These are phyloP conservation scores for Eudorina sp. DNA, from an alignment of 139 green algal genomes.

Conservation along the genomic window DNA sequence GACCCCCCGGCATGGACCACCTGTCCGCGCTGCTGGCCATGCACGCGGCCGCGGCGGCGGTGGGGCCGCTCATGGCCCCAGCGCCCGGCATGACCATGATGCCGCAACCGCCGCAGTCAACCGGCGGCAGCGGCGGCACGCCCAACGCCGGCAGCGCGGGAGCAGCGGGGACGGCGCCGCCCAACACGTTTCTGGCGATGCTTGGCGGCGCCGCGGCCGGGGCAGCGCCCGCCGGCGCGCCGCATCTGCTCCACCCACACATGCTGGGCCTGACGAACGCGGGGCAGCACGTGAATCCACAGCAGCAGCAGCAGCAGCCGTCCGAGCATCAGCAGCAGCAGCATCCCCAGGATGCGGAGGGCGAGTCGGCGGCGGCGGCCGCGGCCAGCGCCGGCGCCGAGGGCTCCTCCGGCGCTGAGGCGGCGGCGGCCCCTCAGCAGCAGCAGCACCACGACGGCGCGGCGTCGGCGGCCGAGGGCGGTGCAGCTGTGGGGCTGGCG, in stretches of 20 bases:
- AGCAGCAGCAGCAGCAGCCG: background rate
- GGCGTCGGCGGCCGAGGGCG: too few species aligned
- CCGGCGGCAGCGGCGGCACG: too few species aligned
- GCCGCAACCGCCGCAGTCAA: too few species aligned
- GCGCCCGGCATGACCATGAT: too few species aligned
- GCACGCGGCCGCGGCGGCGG: slow-evolving; percentile 1
- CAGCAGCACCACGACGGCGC: background rate
- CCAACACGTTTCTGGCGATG: slow-evolving; percentile 29
- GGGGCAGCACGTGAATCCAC: background rate
- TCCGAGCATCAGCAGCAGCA: background rate
- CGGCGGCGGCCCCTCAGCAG: background rate
- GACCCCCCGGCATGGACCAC: background rate
- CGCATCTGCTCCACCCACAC: background rate
- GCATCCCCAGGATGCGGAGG: background rate
- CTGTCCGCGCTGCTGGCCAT: slow-evolving; percentile 14
- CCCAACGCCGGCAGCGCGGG: too few species aligned
- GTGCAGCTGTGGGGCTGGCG: background rate
- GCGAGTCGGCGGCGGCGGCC: background rate
- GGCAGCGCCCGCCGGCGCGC: background rate
- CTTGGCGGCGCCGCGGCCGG: background rate
- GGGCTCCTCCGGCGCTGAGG: background rate
- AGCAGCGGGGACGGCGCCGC: too few species aligned
- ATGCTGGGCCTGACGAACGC: background rate
- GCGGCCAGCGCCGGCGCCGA: background rate
- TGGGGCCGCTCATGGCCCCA: background rate